Evolutionary conservation across 805 yeast genomes (phyloP), one percentile per base, ranked within the genome.

Genomic region (Hanseniaspora lindneri): DNA sequence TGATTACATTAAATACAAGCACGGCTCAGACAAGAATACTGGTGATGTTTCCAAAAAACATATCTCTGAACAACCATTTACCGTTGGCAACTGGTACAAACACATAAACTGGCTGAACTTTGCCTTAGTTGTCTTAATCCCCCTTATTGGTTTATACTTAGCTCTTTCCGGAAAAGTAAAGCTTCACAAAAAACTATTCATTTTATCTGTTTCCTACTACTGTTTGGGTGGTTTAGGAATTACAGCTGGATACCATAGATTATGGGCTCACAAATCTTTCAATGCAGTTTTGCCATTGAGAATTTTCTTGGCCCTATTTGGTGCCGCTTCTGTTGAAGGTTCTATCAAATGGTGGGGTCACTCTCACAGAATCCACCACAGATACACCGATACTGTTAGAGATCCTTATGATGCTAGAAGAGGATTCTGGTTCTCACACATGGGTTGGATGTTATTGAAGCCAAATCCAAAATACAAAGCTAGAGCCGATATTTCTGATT

Each of bases 321-420:
- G 94, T 54, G 85, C 89, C 29, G 83, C 87, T 37, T 77, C 87
- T 49, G 78, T 83, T 42, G 87, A 83, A 64, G 94, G 94, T 55
- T 81, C 89, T 36, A 78, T 83, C 63, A 83, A 83, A 65, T 83
- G 92, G 92, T 83, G 94, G 94, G 76, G 81, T 41, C 92, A 83
- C 62, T 74, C 82, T 46, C 94, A 83, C 66, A 75, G 94, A 74
- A 73, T 83, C 50, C 94, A 83, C 64, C 94, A 83, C 67, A 74
- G 94, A 69, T 83, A 81, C 66, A 83, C 92, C 4, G 94, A 83
- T 66, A 83, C 92, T 24, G 60, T 64, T 50, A 76, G 89, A 69
- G 94, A 83, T 64, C 94, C 94, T 46, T 83, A 83, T 60, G 92
- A 83, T 61, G 92, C 94, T 17, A 75, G 88, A 68, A 71, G 70